Conservation (phyloP, 2,329 filamentous ascomycete genomes). For the Arthrobotrys sphaeroides region DNA sequence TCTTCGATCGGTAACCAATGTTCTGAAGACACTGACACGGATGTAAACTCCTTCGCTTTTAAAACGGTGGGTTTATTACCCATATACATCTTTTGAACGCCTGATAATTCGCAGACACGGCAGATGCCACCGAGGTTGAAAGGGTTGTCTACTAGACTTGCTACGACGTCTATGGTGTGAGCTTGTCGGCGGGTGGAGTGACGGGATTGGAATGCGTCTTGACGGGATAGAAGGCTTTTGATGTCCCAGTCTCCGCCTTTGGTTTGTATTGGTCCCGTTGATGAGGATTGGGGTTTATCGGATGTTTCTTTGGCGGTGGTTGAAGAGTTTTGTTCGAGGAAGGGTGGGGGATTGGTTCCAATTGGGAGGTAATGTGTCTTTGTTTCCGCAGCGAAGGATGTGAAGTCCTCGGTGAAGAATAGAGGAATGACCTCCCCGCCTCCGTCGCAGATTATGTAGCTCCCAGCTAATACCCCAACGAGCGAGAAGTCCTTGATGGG, state of each 20-base stretch:
- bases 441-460: constrained; percentile 55
- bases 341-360: constrained; percentile 51
- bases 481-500: constrained; percentile 55
- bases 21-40: constrained; percentile 65
- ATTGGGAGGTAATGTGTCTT: constrained; percentile 49
- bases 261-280: constrained; percentile 64
- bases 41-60: constrained; percentile 65
- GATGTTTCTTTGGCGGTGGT: constrained; percentile 57
- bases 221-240: constrained; percentile 58
- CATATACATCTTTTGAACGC: constrained; percentile 64
- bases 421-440: constrained; percentile 54
- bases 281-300: constrained; percentile 57
- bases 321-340: background rate
- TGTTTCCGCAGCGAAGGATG: background rate
- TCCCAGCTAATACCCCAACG: constrained; percentile 55
- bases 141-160: constrained; percentile 60
- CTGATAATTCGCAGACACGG: constrained; percentile 66
- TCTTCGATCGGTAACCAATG: constrained; percentile 64
- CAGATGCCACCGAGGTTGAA: constrained; percentile 59
- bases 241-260: constrained; percentile 64
- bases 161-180: constrained; percentile 61
- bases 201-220: constrained; percentile 56
- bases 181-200: constrained; percentile 54
- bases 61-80: constrained; percentile 61
- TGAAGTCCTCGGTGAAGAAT: constrained; percentile 46